Percentiles rank a stretch among this genome's conserved stretches.
phyloP scores from a whole-genome alignment of 306 rosid species.

The Glycine soja region DNA sequence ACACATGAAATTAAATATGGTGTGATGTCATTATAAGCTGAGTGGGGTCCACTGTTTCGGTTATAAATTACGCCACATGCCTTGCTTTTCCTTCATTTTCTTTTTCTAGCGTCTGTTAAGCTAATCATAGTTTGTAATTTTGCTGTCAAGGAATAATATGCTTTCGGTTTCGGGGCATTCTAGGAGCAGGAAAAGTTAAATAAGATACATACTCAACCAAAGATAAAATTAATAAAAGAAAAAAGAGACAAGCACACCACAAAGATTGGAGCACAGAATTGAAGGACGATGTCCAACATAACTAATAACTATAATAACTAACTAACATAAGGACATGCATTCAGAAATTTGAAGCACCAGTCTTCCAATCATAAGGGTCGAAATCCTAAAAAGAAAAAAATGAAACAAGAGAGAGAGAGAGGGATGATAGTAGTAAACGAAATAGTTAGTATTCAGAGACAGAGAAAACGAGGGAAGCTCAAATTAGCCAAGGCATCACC shows the following conservation, averaged over 20 bases:
- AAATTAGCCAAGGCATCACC: slow-evolving; percentile 57
- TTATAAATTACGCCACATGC: not conserved
- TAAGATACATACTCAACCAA: not conserved
- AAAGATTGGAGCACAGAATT: slow-evolving; percentile 34
- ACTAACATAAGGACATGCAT: slow-evolving; percentile 62
- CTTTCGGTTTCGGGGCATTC: slow-evolving; percentile 30
- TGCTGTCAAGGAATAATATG: not conserved
- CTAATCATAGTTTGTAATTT: not conserved
- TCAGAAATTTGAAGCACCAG: slow-evolving; percentile 48
- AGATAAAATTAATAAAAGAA: not conserved
- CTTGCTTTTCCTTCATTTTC: not conserved
- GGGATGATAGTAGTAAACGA: slow-evolving; percentile 32
- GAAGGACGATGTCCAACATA: slow-evolving; percentile 50
- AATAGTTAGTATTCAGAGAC: slow-evolving; percentile 32
- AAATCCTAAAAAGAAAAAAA: slow-evolving; percentile 37
- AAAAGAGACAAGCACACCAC: not conserved
- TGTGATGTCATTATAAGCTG: not conserved
- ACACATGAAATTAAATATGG: not conserved
- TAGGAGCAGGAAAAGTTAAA: slow-evolving; percentile 21
- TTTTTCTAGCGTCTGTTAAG: not conserved
- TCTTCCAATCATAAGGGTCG: slow-evolving; percentile 11
- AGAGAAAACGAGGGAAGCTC: slow-evolving; percentile 44
- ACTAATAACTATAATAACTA: slow-evolving; percentile 72
- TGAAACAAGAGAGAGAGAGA: not conserved
- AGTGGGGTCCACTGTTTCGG: slow-evolving; percentile 18